Conservation (phyloP, 2,329 filamentous ascomycete genomes). For the Neopestalotiopsis rosae region DNA sequence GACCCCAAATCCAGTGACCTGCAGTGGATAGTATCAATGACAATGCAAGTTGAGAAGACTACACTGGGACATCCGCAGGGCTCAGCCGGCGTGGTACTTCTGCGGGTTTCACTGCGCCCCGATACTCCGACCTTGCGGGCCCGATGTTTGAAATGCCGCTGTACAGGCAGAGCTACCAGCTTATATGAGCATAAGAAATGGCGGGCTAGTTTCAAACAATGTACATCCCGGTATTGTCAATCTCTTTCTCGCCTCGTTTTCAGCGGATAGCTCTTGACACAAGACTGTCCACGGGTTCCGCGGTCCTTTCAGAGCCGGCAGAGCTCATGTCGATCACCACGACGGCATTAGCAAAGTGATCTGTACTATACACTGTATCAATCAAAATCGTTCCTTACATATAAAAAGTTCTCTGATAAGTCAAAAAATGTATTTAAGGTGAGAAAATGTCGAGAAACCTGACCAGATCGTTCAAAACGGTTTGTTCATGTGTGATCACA, state of each 20-base stretch:
- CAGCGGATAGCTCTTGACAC: background rate
- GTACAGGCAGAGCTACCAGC: no score
- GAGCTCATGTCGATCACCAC: background rate
- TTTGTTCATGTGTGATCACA: background rate
- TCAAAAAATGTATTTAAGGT: background rate
- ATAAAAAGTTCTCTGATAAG: background rate
- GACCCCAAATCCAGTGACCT: no score
- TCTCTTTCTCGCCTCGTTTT: background rate
- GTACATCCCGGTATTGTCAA: background rate
- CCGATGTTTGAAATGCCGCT: no score
- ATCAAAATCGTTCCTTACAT: background rate
- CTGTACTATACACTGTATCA: background rate
- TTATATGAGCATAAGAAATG: no score
- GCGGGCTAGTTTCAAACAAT: no score
- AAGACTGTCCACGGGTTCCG: background rate
- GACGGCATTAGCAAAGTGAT: background rate
- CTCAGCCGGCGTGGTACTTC: no score
- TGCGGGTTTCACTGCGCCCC: background rate
- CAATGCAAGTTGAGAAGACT: no score
- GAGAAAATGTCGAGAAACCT: background rate
- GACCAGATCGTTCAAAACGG: background rate
- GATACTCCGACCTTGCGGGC: background rate
- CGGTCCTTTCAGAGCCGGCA: background rate
- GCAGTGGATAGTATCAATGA: no score
- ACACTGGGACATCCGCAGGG: no score